A percentile compares a stretch with the other conserved stretches of the same genome.
Evolutionary conservation across 2,329 filamentous ascomycete genomes (phyloP).

Genomic region (Coccinonectria pachysandricola): DNA sequence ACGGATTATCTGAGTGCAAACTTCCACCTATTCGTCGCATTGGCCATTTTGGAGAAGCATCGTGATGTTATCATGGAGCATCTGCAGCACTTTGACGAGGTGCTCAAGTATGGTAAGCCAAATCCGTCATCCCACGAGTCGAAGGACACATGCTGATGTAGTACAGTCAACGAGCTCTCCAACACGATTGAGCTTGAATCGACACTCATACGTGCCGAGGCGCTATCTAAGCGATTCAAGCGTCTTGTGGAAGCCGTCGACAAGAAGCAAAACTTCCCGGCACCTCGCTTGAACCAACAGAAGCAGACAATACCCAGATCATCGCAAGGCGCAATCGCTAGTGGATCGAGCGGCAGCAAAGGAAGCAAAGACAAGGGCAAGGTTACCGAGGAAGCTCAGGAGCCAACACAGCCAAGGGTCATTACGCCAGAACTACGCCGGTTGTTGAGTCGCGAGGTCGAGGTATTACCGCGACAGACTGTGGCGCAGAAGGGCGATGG

Average conservation of each 20-base stretch:
- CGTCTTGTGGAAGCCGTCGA: slow-evolving; percentile 84
- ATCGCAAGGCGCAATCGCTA: slow-evolving; percentile 6
- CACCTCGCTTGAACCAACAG: slow-evolving; percentile 25
- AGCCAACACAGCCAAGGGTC: slow-evolving; percentile 30
- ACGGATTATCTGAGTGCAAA: slow-evolving; percentile 82
- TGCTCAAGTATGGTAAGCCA: slow-evolving; percentile 80
- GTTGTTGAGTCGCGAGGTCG: slow-evolving; percentile 39
- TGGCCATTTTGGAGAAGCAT: slow-evolving; percentile 93
- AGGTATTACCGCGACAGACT: slow-evolving; percentile 30
- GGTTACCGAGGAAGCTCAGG: slow-evolving; percentile 22
- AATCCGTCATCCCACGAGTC: neutral
- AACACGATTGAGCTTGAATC: slow-evolving; percentile 84
- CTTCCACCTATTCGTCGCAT: slow-evolving; percentile 88
- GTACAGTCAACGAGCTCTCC: slow-evolving; percentile 81
- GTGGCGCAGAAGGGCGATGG: slow-evolving; percentile 27
- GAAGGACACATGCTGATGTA: slow-evolving; percentile 8
- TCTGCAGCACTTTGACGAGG: slow-evolving; percentile 88
- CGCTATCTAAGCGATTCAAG: slow-evolving; percentile 79
- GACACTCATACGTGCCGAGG: slow-evolving; percentile 78
- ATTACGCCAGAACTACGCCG: slow-evolving; percentile 48
- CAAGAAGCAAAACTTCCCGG: slow-evolving; percentile 78
- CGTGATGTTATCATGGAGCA: slow-evolving; percentile 95
- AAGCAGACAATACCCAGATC: slow-evolving; percentile 9
- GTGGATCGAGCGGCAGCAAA: too few species aligned
- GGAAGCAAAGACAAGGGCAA: slow-evolving; percentile 24